These are phyloP conservation scores for Tremella fuciformis DNA, from an alignment of 768 basidiomycete genomes.

Conservation along the genomic window DNA sequence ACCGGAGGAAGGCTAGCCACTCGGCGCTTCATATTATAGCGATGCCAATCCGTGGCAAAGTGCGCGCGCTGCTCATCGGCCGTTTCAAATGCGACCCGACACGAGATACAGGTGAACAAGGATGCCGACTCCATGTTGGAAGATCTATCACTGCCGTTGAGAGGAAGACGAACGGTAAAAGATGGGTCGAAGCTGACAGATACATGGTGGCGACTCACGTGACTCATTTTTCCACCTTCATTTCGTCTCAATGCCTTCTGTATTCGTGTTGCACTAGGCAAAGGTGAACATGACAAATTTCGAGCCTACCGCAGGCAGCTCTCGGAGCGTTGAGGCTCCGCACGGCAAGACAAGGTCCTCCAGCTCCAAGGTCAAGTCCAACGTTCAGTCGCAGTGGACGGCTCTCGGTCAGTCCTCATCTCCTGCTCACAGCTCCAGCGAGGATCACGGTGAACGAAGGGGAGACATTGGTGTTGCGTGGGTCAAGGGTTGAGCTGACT, in stretches of 20 bases:
- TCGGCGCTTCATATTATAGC: constrained; percentile 96
- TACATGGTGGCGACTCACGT: constrained; percentile 5
- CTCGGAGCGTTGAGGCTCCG: background rate
- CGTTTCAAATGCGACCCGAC: constrained; percentile 77
- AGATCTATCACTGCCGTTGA: background rate
- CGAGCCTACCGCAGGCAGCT: too few relatives aligned
- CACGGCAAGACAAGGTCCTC: background rate
- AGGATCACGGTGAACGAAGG: too few relatives aligned
- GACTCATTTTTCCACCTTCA: background rate
- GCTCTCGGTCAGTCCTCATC: too few relatives aligned
- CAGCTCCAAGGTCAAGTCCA: background rate
- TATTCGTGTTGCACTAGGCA: too few relatives aligned
- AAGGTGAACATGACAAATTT: too few relatives aligned
- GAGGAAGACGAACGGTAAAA: background rate
- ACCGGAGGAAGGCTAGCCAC: constrained; percentile 87
- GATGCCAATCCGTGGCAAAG: constrained; percentile 89
- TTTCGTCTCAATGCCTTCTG: too few relatives aligned
- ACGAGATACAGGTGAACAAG: constrained; percentile 85
- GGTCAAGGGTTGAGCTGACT: too few relatives aligned
- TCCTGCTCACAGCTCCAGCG: too few relatives aligned
- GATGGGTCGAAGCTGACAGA: background rate
- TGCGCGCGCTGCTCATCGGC: constrained; percentile 83
- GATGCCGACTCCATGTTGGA: constrained; percentile 9
- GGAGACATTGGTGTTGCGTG: too few relatives aligned
- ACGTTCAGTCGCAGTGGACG: background rate